Base-by-base conservation (phyloP, 768 basidiomycete species). In the Suillus weaverae region DNA sequence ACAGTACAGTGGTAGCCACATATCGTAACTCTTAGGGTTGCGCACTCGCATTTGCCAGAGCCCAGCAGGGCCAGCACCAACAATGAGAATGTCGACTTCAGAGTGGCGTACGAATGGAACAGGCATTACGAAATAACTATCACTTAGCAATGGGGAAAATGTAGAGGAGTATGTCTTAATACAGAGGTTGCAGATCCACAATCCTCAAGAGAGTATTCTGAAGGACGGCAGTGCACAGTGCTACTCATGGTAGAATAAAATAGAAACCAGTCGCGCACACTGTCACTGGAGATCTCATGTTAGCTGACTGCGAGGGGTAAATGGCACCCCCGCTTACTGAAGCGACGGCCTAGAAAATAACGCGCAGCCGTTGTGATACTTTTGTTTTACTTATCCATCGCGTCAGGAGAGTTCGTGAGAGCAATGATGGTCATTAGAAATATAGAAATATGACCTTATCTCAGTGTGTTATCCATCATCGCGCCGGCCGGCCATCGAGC, bases 11-110 rank as follows among this genome's bases (percentile, higher is more conserved):
- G n/a, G n/a, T n/a, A n/a, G n/a, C n/a, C n/a, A n/a, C n/a, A n/a
- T n/a, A n/a, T n/a, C n/a, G n/a, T n/a, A n/a, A n/a, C n/a, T n/a
- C n/a, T n/a, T n/a, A n/a, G n/a, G n/a, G n/a, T n/a, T n/a, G n/a
- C n/a, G 36, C 9, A 36, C 36, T 71, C 4, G 76, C 79, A 32
- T 68, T 69, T 9, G 75, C 78, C n/a, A 82, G 70, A 26, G 68
- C 55, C 81, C 81, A 22, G 81, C 74, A 5, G 81, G 80, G 10
- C 80, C 81, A 10, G 80, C 81, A 46, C 81, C 81, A n/a, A 81
- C 77, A 61, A 81, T 74, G 48, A 81, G 74, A 43, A 81, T 77
- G 61, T 81, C 80, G 35, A 81, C 80, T 51, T 74, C 61, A 13
- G 77, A 77, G 4, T 67, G 66, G 62, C n/a, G 39, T 36, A 60